phyloP scores from a whole-genome alignment of 257 asterid genomes.

The Plantago major region DNA sequence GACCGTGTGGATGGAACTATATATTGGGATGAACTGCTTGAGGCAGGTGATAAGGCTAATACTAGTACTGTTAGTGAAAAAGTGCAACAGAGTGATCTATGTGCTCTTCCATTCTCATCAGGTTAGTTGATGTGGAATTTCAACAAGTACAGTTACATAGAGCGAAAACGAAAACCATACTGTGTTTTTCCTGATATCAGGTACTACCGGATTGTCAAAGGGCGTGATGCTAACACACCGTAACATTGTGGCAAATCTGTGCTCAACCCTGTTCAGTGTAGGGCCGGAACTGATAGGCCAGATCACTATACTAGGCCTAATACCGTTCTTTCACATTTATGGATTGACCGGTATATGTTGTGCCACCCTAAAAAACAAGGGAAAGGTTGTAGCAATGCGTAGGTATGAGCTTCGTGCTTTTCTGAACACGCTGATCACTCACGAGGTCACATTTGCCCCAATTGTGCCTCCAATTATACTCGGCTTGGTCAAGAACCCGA shows the following conservation, averaged over 20 bases:
- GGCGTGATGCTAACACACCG: constrained; percentile 93
- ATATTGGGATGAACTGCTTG: constrained; percentile 65
- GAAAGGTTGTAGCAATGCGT: constrained; percentile 85
- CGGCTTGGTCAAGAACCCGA: constrained; percentile 79
- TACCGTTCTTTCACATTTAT: constrained; percentile 88
- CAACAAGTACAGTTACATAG: not conserved
- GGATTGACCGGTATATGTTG: constrained; percentile 95
- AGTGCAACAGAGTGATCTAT: constrained; percentile 63
- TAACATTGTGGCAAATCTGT: constrained; percentile 78
- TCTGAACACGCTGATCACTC: constrained; percentile 55
- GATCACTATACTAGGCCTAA: constrained; percentile 67
- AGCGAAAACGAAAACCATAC: not conserved
- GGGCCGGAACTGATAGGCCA: constrained; percentile 79
- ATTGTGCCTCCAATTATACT: constrained; percentile 88
- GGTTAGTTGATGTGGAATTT: constrained; percentile 18
- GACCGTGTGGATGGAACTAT: constrained; percentile 70
- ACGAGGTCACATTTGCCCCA: constrained; percentile 78
- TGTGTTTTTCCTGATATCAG: constrained; percentile 18
- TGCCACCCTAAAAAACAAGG: constrained; percentile 82
- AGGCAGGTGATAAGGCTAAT: constrained; percentile 74
- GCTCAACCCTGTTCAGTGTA: constrained; percentile 77
- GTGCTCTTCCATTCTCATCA: constrained; percentile 96
- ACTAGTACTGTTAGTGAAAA: constrained; percentile 38
- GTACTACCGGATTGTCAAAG: constrained; percentile 88
- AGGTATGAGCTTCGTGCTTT: constrained; percentile 70